Evolutionary conservation across 495 filamentous ascomycete species (phyloP), one percentile per base, ranked within the genome.

Genomic region (Tuber calosporum): DNA sequence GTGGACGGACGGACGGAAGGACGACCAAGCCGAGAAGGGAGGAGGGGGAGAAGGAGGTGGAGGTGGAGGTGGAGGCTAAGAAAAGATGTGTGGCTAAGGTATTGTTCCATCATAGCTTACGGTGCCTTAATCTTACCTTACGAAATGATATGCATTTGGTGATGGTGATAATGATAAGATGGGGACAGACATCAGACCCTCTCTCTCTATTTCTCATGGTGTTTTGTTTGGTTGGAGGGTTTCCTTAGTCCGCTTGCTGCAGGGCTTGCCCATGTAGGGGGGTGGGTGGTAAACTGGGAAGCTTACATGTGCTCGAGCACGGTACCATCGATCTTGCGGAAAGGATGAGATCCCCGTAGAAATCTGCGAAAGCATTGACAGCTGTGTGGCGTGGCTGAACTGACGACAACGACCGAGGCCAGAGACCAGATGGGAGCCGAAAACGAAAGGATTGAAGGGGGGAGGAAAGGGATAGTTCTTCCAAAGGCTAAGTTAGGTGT

Each of bases 301-400:
- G 48, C 48, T n/a, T n/a, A n/a, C n/a, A n/a, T n/a, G n/a, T n/a
- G n/a, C n/a, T n/a, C n/a, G n/a, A n/a, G n/a, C n/a, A n/a, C n/a
- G n/a, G 13, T 58, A 58, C 22, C 73, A 76, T 77, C 75, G 75
- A 77, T 77, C 75, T 66, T 71, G 71, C 73, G 30, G 66, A 77
- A 15, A 77, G 75, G 75, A 77, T 77, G 75, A 77, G 75, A 77
- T 77, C 75, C 72, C 74, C 69, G 75, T 45, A 75, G 42, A 67
- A 72, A 76, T 76, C 74, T 74, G 37, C 72, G 41, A 45, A 69
- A 75, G 67, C 39, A 68, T 45, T 70, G 67, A 70, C 75, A 77
- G 75, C 58, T 69, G 17, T 48, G 72, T 66, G 53, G n/a, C 30
- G 53, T 62, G 53, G 53, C 43, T 67, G 71, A 69, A 71, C 67